A percentile compares a stretch with the other conserved stretches of the same genome.
These are phyloP conservation scores for Telfairia occidentalis DNA, from an alignment of 331 rosid species.

Conservation along the genomic window DNA sequence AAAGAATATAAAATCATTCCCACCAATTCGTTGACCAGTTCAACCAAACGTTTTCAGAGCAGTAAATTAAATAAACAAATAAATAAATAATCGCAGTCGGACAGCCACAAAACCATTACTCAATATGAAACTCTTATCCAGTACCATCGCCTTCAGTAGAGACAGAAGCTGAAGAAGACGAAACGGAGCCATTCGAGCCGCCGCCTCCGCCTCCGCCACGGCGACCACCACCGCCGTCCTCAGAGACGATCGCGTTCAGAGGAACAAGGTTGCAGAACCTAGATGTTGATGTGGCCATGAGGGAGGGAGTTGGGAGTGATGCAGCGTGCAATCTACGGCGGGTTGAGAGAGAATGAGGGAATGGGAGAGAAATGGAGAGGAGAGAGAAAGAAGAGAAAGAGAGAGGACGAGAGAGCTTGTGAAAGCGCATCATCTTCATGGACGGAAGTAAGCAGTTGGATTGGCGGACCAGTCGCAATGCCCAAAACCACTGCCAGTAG, in stretches of 20 bases:
- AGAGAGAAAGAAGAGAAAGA: slow-evolving; percentile 22
- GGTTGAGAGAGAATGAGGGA: slow-evolving; percentile 17
- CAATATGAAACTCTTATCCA: neutral
- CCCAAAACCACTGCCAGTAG: neutral
- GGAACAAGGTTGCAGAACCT: slow-evolving; percentile 42
- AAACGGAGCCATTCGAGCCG: slow-evolving; percentile 31
- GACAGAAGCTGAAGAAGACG: slow-evolving; percentile 27
- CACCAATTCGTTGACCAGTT: neutral
- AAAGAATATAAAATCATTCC: neutral
- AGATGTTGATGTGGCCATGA: slow-evolving; percentile 43
- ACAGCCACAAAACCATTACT: neutral
- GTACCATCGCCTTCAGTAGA: slow-evolving; percentile 54
- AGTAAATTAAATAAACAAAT: neutral
- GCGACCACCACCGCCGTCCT: slow-evolving; percentile 23
- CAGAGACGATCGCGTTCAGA: slow-evolving; percentile 31
- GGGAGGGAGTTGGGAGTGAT: slow-evolving; percentile 11
- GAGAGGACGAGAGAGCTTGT: slow-evolving; percentile 34
- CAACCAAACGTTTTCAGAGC: neutral
- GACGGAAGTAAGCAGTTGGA: neutral
- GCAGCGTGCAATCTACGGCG: slow-evolving; percentile 14
- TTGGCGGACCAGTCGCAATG: neutral
- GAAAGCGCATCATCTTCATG: slow-evolving; percentile 30
- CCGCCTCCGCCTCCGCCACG: slow-evolving; percentile 30
- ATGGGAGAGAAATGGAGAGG: slow-evolving; percentile 19
- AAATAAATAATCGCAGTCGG: neutral